Evolutionary conservation across 176 grass and related monocot species (phyloP), one percentile per base, ranked within the genome.

Genomic region (Pontederia paniculata): DNA sequence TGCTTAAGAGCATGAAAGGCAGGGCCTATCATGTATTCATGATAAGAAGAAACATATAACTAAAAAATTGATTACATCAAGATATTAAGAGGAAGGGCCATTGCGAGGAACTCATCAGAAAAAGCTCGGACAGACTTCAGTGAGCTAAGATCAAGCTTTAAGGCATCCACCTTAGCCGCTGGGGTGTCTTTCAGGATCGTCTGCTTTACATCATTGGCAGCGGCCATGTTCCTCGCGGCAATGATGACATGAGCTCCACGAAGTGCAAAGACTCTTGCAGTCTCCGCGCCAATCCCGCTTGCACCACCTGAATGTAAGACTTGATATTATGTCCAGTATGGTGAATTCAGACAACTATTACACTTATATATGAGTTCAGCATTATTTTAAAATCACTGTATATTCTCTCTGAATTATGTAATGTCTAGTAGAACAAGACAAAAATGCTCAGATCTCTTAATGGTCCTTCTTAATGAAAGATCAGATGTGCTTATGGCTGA

Each of bases 271-370:
- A 96, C 82, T 58, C 76, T 73, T 15, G 90, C 78, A 41, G 90
- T 96, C 76, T 96, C 90, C 48, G 84, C 61, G 41, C 90, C 90
- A 64, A 96, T 96, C 60, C 90, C 90, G 68, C 90, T 83, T 25
- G 79, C 74, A 55, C 90, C 85, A 61, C 90, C 90, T 89, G 66
- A 17, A 37, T 37, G 28, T 37, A 37, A 37, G 28, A 37, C 28
- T 37, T 5, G 28, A 37, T 37, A 6, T 37, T 37, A 37, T 37
- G 7, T 6, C 28, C 28, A 37, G 7, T 0, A 37, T 37, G 28
- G 28, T 37, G 28, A 37, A 37, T 37, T 37, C 28, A 37, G 28
- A 37, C 7, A 37, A 37, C 0, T 6, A 37, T 37, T 5, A 37
- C 7, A 37, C 28, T 37, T 3, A 37, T 37, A 37, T 37, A 37